phyloP scores from a whole-genome alignment of 176 grass and related monocot genomes.

The Triticum timopheevii region DNA sequence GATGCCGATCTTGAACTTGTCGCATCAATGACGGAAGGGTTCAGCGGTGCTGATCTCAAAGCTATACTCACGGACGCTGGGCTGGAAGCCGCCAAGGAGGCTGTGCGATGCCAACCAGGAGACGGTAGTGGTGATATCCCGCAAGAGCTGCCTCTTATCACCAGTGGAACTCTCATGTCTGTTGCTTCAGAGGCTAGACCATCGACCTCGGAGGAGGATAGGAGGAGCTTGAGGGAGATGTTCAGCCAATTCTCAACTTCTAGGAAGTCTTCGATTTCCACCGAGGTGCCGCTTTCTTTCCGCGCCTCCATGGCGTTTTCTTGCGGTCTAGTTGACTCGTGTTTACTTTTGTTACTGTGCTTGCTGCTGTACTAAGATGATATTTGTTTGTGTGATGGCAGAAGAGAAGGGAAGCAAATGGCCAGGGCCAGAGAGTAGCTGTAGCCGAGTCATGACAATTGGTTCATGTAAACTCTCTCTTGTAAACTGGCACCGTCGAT shows the following conservation, averaged over 20 bases:
- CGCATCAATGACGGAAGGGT: conserved; percentile 80
- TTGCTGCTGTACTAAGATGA: neutral
- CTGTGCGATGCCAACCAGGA: neutral
- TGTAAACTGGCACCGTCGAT: neutral
- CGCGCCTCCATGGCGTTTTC: neutral
- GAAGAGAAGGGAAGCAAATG: conserved; percentile 10
- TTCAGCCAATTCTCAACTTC: conserved; percentile 63
- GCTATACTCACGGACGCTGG: conserved; percentile 71
- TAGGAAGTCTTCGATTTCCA: conserved; percentile 71
- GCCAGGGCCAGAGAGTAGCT: neutral
- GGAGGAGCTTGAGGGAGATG: conserved; percentile 48
- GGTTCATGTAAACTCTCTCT: neutral
- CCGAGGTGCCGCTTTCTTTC: conserved; percentile 38
- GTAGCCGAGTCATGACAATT: neutral
- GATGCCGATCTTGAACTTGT: conserved; percentile 61
- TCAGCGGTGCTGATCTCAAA: conserved; percentile 76
- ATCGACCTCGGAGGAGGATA: conserved; percentile 66
- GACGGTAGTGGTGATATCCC: neutral
- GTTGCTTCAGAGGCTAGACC: conserved; percentile 64
- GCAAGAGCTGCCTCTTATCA: conserved; percentile 47
- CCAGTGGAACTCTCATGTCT: conserved; percentile 61
- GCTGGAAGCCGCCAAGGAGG: conserved; percentile 57
- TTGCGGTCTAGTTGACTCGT: neutral
- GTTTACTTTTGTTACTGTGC: neutral
- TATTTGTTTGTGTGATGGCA: neutral